Evolutionary conservation across 306 rosid genomes (phyloP).

Genomic region (Malus fusca): DNA sequence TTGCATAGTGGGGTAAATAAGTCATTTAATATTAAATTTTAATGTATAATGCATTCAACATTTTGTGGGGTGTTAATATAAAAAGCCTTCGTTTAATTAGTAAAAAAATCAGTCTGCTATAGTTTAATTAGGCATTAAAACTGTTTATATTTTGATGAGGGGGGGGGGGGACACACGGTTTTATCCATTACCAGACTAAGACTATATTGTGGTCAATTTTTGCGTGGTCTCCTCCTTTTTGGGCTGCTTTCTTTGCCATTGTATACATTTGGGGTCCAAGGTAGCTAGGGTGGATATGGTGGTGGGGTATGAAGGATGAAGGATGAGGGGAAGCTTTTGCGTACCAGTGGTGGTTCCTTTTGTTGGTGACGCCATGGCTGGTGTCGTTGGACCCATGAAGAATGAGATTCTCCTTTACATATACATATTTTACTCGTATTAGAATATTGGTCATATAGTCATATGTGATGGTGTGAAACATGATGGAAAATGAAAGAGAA

Average conservation of each 20-base stretch:
- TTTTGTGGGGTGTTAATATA: too few relatives aligned
- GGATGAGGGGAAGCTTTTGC: constrained; percentile 10
- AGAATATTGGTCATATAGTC: background rate
- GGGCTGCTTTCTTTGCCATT: background rate
- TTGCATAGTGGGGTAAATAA: too few relatives aligned
- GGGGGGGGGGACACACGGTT: background rate
- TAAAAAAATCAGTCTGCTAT: background rate
- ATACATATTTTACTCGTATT: background rate
- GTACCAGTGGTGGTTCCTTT: constrained; percentile 15
- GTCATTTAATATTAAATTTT: too few relatives aligned
- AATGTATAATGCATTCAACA: too few relatives aligned
- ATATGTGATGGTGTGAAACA: background rate
- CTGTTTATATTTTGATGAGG: background rate
- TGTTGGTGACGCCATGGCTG: constrained; percentile 32
- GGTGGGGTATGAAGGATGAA: constrained; percentile 11
- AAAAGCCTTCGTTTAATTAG: background rate
- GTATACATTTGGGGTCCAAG: constrained; percentile 10
- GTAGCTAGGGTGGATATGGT: constrained; percentile 22
- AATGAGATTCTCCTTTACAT: background rate
- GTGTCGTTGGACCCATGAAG: constrained; percentile 11
- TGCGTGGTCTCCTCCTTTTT: background rate
- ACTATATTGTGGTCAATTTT: constrained; percentile 9
- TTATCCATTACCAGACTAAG: constrained; percentile 13
- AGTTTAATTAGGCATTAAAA: background rate
- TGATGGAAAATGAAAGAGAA: background rate